Evolutionary conservation across 208 protist species (phyloP), one percentile per base, ranked within the genome.

Genomic region (Wallacemonas sp.): DNA sequence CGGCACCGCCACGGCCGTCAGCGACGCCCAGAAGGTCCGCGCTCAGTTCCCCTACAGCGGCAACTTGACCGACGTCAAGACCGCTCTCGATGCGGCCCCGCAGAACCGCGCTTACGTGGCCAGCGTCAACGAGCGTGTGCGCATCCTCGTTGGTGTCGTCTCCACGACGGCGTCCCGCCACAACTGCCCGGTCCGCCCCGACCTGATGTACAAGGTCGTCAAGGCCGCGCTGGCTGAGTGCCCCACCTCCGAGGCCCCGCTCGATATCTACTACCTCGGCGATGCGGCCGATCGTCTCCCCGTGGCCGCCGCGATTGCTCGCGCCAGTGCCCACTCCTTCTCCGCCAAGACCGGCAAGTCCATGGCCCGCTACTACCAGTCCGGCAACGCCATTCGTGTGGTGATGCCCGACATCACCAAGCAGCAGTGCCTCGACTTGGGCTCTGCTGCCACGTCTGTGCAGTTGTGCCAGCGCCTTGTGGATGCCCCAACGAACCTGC

Each of bases 381-480:
- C 17, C 29, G 77, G 72, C 2, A 57, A 57, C 16, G 61, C 66
- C 11, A 65, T 86, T 12, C 81, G 80, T 30, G 83, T 92, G n/a
- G 61, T 87, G 32, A 36, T 92, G 43, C 52, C 49, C 3, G 49
- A 65, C 9, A 65, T 52, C 23, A 46, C 29, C 60, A 68, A 72
- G 29, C 41, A 61, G 16, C 52, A 58, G 52, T 58, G 52, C 32
- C 6, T 21, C 4, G 52, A 58, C 52, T 41, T 52, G 9, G 36
- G 52, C 2, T 32, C 33, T n/a, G 75, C 80, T n/a, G 82, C 68
- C 8, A 27, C 57, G 1, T 57, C 46, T 14, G 72, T 92, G 47
- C 87, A 93, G 71, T 72, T 95, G 36, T 93, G 83, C 68, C 82
- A 87, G 70, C 81, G 87, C 4, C 80, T 97, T 24, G 87, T 95